Base-by-base conservation (phyloP, 2,329 filamentous ascomycete species). In the Colletotrichum coccodes region DNA sequence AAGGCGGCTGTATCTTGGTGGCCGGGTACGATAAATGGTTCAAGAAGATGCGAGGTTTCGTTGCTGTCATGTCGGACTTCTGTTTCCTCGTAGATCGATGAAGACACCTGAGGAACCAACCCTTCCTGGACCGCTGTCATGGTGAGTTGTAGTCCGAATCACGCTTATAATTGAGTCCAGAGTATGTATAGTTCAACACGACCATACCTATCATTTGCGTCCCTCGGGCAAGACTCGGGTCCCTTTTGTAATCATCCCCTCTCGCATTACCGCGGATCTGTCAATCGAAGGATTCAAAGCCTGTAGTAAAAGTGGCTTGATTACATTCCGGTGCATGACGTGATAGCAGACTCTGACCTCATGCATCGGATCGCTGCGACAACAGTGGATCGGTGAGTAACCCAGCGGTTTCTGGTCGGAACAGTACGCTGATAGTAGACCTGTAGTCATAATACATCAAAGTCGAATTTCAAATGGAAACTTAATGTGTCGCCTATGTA, bases 1-100 rank as follows among this genome's bases (percentile, higher is more conserved):
- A 76, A 69, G 3, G 42, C 50, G 4, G 40, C 52, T 4, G 73
- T 75, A 30, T 72, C 64, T 34, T 75, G 73, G 30, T 75, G 73
- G 6, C 74, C 72, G 3, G 64, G 68, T n/a, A 76, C 75, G 2
- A 52, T 50, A 30, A 76, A 76, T 0, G 66, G 32, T 50, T 74
- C 50, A 30, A 62, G 47, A 26, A 32, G 36, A 9, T 14, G 21
- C 18, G 26, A 18, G 12, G 14, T 18, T 18, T 34, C 28, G 16
- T 34, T 11, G 8, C 3, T 23, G 7, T n/a, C 8, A 18, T n/a
- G 14, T 38, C 18, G 26, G 6, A 2, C 12, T 14, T 18, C 30
- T n/a, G n/a, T n/a, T 21, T 44, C 28, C 1, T 23, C 32, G 4
- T 18, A 38, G 8, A 32, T 11, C 5, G 58, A 6, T 18, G 72